A percentile compares a stretch with the other conserved stretches of the same genome.
Conservation (phyloP, 2,329 filamentous ascomycete genomes). For the Ophiostoma ips region DNA sequence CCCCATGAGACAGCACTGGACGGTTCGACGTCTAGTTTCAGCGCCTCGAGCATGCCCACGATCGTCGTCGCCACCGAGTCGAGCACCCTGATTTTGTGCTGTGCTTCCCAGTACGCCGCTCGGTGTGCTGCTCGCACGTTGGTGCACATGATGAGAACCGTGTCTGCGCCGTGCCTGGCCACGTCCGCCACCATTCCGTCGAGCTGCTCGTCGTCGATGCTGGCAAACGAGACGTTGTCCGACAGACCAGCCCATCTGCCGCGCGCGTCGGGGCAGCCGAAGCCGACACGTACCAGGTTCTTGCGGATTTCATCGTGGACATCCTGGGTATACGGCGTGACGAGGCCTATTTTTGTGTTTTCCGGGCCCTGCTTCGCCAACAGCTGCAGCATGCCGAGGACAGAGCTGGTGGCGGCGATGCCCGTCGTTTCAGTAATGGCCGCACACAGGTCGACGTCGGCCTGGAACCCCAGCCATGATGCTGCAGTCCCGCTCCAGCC, state of each 20-base stretch:
- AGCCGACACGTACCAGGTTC: constrained; percentile 22
- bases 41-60: constrained; percentile 23
- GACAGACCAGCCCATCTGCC: constrained; percentile 6
- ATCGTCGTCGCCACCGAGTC: constrained; percentile 29
- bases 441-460: constrained; percentile 25
- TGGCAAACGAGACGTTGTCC: constrained; percentile 26
- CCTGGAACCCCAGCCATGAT: constrained; percentile 27
- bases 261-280: constrained; percentile 19
- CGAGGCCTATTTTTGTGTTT: constrained; percentile 21
- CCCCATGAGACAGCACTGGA: neutral
- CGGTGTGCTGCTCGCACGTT: constrained; percentile 27
- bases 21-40: neutral
- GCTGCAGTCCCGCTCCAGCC: constrained; percentile 25
- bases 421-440: constrained; percentile 23
- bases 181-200: constrained; percentile 16
- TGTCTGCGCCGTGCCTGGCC: constrained; percentile 18
- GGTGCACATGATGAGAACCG: constrained; percentile 29
- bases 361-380: neutral
- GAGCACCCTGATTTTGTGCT: constrained; percentile 19
- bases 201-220: constrained; percentile 17
- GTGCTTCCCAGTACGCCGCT: constrained; percentile 24
- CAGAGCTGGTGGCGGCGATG: constrained; percentile 27
- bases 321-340: constrained; percentile 29
- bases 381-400: constrained; percentile 23
- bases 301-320: constrained; percentile 24